phyloP scores from a whole-genome alignment of 768 basidiomycete genomes.

The Kondoa subrosea region DNA sequence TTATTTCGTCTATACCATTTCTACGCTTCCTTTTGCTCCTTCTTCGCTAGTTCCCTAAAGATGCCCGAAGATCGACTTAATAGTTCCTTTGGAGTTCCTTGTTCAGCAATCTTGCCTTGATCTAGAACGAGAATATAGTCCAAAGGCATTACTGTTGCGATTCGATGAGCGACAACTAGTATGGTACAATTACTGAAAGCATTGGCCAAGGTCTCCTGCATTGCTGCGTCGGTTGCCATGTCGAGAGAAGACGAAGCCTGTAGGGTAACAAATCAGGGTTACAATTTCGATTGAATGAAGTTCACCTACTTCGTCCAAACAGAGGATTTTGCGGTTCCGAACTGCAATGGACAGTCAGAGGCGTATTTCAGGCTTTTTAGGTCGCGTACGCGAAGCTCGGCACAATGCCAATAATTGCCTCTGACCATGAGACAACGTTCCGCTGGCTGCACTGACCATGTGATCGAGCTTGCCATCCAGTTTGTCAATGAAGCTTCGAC shows the following conservation, averaged over 20 bases:
- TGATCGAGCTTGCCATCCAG: slow-evolving; percentile 18
- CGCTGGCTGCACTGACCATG: background rate
- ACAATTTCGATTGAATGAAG: too few relatives aligned
- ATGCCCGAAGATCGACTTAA: too few relatives aligned
- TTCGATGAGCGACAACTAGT: slow-evolving; percentile 16
- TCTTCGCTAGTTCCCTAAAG: too few relatives aligned
- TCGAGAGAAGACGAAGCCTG: slow-evolving; percentile 19
- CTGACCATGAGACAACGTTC: background rate
- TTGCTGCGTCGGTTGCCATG: slow-evolving; percentile 15
- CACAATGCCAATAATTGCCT: background rate
- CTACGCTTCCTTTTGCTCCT: too few relatives aligned
- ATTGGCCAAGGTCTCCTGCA: slow-evolving; percentile 15
- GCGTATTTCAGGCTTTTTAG: background rate
- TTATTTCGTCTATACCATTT: too few relatives aligned
- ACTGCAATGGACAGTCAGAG: background rate
- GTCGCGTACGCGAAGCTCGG: background rate
- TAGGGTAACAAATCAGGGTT: too few relatives aligned
- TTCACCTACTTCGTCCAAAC: background rate
- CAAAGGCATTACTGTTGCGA: background rate
- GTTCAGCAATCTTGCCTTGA: background rate
- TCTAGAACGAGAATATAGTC: background rate
- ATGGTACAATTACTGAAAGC: slow-evolving; percentile 13
- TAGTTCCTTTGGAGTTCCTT: background rate
- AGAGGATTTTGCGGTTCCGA: background rate
- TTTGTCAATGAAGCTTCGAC: slow-evolving; percentile 17